phyloP scores from a whole-genome alignment of 2,329 filamentous ascomycete species.

The Xylariales sp. region DNA sequence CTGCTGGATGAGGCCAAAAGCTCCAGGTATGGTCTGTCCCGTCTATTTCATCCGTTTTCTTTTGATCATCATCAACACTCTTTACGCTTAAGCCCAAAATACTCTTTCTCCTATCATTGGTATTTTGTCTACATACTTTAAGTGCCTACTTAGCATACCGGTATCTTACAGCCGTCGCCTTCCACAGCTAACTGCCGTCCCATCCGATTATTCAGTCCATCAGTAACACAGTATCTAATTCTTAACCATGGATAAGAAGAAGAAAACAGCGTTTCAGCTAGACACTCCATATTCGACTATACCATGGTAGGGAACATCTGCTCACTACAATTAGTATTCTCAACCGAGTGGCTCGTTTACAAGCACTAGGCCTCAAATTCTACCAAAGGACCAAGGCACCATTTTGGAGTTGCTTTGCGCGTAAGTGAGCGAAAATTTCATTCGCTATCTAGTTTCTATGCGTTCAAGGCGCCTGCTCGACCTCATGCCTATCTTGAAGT shows the following conservation, averaged over 20 bases:
- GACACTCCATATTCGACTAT: constrained; percentile 72
- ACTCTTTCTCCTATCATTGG: too few relatives aligned
- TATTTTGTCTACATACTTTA: too few relatives aligned
- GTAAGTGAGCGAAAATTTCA: constrained; percentile 56
- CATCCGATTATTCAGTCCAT: background rate
- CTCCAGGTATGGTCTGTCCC: too few relatives aligned
- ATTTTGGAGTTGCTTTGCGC: constrained; percentile 75
- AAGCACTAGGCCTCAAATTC: constrained; percentile 68
- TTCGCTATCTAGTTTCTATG: too few relatives aligned
- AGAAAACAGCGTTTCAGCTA: constrained; percentile 71
- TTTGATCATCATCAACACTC: too few relatives aligned
- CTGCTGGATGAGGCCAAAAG: too few relatives aligned
- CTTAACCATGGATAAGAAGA: constrained; percentile 60
- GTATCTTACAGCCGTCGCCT: background rate
- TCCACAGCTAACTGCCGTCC: background rate
- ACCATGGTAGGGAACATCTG: constrained; percentile 62
- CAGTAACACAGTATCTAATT: background rate
- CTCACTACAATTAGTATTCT: background rate
- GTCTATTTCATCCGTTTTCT: too few relatives aligned
- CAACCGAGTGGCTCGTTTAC: constrained; percentile 9
- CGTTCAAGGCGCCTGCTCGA: background rate
- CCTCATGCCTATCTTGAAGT: constrained; percentile 5
- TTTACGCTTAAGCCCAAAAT: too few relatives aligned
- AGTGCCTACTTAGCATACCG: too few relatives aligned
- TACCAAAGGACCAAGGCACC: constrained; percentile 67